Conservation (phyloP, 768 basidiomycete species). For the Obba rivulosa region DNA sequence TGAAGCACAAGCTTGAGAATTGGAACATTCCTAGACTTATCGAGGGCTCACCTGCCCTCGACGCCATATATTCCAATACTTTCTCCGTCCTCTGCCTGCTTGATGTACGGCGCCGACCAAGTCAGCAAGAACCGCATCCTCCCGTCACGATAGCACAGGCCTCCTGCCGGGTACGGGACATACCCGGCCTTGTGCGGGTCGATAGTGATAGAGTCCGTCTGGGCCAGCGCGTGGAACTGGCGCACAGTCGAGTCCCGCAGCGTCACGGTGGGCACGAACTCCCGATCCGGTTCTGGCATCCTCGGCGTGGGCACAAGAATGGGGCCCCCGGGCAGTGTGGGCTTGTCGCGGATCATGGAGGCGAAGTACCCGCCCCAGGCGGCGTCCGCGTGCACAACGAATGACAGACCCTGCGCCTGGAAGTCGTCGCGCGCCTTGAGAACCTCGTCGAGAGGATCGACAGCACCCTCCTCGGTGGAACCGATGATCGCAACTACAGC, state of each 20-base stretch:
- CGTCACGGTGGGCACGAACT: conserved; percentile 24
- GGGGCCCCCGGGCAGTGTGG: background rate
- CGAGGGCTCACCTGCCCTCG: conserved; percentile 37
- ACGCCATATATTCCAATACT: conserved; percentile 42
- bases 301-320: background rate
- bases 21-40: background rate
- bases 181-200: conserved; percentile 42
- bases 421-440: conserved; percentile 29
- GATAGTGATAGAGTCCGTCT: conserved; percentile 35
- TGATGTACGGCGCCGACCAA: conserved; percentile 31
- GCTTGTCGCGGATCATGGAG: conserved; percentile 22
- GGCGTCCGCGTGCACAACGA: conserved; percentile 39
- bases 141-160: conserved; percentile 34
- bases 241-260: conserved; percentile 24
- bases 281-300: conserved; percentile 1
- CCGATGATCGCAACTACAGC: conserved; percentile 40
- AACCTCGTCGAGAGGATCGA: conserved; percentile 36
- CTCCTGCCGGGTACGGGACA: conserved; percentile 38
- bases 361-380: conserved; percentile 46
- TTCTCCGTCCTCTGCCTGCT: conserved; percentile 20
- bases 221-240: conserved; percentile 23
- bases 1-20: background rate
- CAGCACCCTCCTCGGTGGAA: conserved; percentile 38
- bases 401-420: conserved; percentile 27
- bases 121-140: conserved; percentile 33